phyloP scores from a whole-genome alignment of 345 rosid species.

The Zanthoxylum bungeanum region DNA sequence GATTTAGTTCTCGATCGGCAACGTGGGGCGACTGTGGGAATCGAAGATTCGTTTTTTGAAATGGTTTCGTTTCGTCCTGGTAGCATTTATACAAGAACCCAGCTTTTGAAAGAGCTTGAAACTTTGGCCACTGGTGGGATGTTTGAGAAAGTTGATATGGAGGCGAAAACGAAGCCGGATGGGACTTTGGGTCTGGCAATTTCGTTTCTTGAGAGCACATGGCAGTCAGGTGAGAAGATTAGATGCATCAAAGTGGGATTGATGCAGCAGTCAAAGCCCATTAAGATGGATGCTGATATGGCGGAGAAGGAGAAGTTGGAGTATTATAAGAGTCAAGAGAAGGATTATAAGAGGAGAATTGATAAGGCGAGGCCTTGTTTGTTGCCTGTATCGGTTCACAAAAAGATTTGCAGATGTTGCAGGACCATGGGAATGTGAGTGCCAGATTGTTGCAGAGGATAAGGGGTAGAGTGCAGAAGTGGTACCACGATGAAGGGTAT shows the following conservation, averaged over 20 bases:
- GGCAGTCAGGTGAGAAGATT: constrained; percentile 87
- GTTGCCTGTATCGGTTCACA: constrained; percentile 50
- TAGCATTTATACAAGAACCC: constrained; percentile 78
- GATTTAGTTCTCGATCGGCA: constrained; percentile 69
- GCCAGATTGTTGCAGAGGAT: constrained; percentile 91
- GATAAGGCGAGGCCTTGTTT: constrained; percentile 79
- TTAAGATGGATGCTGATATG: constrained; percentile 91
- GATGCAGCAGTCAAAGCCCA: constrained; percentile 77
- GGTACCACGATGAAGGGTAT: constrained; percentile 98
- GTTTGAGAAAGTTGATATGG: constrained; percentile 96
- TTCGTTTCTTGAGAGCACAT: constrained; percentile 81
- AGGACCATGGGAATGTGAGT: constrained; percentile 78
- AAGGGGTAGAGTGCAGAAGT: constrained; percentile 87
- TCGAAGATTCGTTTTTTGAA: constrained; percentile 92
- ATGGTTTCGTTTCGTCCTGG: constrained; percentile 89
- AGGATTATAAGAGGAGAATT: constrained; percentile 84
- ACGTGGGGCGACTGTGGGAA: constrained; percentile 56
- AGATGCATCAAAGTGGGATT: constrained; percentile 89
- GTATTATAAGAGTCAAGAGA: constrained; percentile 76
- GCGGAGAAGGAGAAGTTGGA: constrained; percentile 94
- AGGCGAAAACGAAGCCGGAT: constrained; percentile 75
- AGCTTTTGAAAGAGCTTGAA: constrained; percentile 85
- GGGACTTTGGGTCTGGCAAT: constrained; percentile 67
- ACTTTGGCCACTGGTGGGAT: constrained; percentile 91
- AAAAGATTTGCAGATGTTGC: constrained; percentile 75